These are phyloP conservation scores for Fusarium drepaniforme DNA, from an alignment of 2,329 filamentous ascomycete genomes.

Conservation along the genomic window DNA sequence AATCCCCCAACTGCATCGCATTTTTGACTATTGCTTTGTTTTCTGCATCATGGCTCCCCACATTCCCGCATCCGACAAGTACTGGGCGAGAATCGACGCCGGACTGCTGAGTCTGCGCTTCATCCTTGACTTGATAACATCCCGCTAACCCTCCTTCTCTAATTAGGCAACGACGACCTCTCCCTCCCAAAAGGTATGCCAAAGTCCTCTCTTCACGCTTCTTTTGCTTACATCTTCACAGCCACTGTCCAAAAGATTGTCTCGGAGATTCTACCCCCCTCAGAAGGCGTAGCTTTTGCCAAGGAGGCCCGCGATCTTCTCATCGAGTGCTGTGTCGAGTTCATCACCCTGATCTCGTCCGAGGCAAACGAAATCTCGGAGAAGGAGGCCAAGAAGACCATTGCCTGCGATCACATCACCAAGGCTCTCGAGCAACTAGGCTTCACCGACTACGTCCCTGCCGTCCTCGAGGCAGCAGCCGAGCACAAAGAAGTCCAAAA, in stretches of 20 bases:
- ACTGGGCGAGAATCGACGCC: slow-evolving; percentile 44
- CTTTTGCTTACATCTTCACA: slow-evolving; percentile 50
- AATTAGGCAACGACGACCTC: slow-evolving; percentile 71
- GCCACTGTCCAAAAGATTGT: slow-evolving; percentile 88
- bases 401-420: slow-evolving; percentile 97
- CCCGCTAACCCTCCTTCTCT: slow-evolving; percentile 48
- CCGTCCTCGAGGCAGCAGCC: slow-evolving; percentile 86
- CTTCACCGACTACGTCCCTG: slow-evolving; percentile 91
- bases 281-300: slow-evolving; percentile 84
- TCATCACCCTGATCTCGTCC: slow-evolving; percentile 97
- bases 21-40: background rate
- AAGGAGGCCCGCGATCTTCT: slow-evolving; percentile 95
- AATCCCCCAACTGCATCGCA: slow-evolving; percentile 2
- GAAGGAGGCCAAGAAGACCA: slow-evolving; percentile 99
- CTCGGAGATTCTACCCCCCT: slow-evolving; percentile 86
- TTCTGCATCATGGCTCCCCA: slow-evolving; percentile 25
- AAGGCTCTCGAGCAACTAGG: slow-evolving; percentile 93
- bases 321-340: slow-evolving; percentile 99
- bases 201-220: background rate
- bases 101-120: slow-evolving; percentile 34
- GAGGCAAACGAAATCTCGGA: slow-evolving; percentile 99
- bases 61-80: slow-evolving; percentile 41
- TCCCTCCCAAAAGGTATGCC: slow-evolving; percentile 73
- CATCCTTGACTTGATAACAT: background rate
- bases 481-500: slow-evolving; percentile 95